A percentile compares a stretch with the other conserved stretches of the same genome.
phyloP scores from a whole-genome alignment of 768 basidiomycete species.

The Lactarius hengduanensis region DNA sequence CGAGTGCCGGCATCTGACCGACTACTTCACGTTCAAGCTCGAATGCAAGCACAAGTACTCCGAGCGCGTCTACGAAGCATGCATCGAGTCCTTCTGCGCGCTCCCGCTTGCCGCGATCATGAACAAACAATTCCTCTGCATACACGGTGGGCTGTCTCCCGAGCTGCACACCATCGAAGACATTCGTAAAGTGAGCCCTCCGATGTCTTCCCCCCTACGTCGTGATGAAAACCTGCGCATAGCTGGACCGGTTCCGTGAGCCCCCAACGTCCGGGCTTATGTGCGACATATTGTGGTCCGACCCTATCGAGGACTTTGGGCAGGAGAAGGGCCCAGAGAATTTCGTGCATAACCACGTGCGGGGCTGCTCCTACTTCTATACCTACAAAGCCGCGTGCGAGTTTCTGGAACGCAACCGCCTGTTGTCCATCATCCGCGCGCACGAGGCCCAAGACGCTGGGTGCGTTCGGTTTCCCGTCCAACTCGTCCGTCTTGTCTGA shows the following conservation, averaged over 20 bases:
- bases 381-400: slow-evolving; percentile 95
- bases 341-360: slow-evolving; percentile 94
- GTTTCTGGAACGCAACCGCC: slow-evolving; percentile 95
- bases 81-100: slow-evolving; percentile 96
- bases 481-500: slow-evolving; percentile 38
- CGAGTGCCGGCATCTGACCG: slow-evolving; percentile 97
- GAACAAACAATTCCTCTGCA: slow-evolving; percentile 99
- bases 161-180: slow-evolving; percentile 96
- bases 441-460: slow-evolving; percentile 99
- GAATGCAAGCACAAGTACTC: slow-evolving; percentile 99
- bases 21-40: slow-evolving; percentile 98
- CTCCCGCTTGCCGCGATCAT: slow-evolving; percentile 95
- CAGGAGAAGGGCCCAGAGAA: slow-evolving; percentile 86
- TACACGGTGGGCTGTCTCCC: slow-evolving; percentile 95
- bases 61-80: slow-evolving; percentile 93
- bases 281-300: slow-evolving; percentile 99
- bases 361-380: slow-evolving; percentile 96
- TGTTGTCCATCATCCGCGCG: slow-evolving; percentile 94
- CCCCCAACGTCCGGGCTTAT: slow-evolving; percentile 96
- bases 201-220: neutral
- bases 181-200: slow-evolving; percentile 67
- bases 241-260: slow-evolving; percentile 98
- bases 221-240: slow-evolving; percentile 5
- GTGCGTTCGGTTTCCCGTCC: slow-evolving; percentile 32
- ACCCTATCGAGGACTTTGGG: slow-evolving; percentile 97